Evolutionary conservation across 2,329 filamentous ascomycete genomes (phyloP), one percentile per base, ranked within the genome.

Genomic region (Metarhizium humberi): DNA sequence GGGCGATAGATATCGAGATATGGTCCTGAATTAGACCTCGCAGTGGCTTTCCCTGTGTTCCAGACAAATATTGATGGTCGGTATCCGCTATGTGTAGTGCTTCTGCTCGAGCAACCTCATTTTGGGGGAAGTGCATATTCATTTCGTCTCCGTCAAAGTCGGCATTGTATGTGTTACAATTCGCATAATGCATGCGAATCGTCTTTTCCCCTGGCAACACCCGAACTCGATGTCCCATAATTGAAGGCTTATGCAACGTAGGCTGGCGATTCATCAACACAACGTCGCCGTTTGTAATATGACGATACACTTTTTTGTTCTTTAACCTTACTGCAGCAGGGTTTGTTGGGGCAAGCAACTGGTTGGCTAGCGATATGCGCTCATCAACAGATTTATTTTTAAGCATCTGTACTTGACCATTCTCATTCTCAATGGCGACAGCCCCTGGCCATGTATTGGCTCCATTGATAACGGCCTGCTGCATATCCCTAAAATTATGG

Each of bases 51-150:
- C 94, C 94, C 16, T 90, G 89, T 3, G 94, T 99, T 20, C 88
- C 90, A 38, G 92, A 95, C 40, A 99, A 81, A 68, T 99, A 99
- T 66, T 99, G 94, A 66, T 96, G 92, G 68, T 99, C 92, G 3
- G 94, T 96, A 68, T 97, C 92, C 42, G 94, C 94, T 64, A 99
- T 86, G 62, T 91, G 89, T 62, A 95, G 80, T 2, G 94, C 94
- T 73, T 99, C 94, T 2, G 92, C 89, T 62, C 94, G 82, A 16
- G 94, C 94, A 60, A 97, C 79, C 68, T 97, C 95, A 63, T 96
- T 97, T 64, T 99, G 94, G 1, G 94, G 94, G 66, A 99, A 97
- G 73, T 99, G 94, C 92, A 99, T 95, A 71, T 99, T 99, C 94
- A 99, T 99, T 72, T 99, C 94, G 68, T 99, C 94, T 70, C 94